A percentile compares a stretch with the other conserved stretches of the same genome.
These are phyloP conservation scores for Vitis hybrid DNA, from an alignment of 177 flowering plant species.

Conservation along the genomic window DNA sequence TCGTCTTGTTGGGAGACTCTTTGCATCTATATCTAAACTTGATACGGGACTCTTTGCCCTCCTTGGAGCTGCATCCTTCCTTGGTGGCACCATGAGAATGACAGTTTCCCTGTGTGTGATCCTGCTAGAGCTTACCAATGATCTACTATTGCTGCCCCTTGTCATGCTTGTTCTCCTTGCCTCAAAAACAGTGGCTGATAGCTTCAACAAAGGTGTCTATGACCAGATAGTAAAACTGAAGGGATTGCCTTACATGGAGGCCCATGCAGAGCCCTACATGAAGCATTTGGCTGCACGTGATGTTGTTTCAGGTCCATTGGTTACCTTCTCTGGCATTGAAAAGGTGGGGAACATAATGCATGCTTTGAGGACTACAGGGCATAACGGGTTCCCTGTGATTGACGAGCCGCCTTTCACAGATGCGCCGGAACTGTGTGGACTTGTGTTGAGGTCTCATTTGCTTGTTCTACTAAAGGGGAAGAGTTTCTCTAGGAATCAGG, in stretches of 20 bases:
- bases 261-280: slow-evolving; percentile 55
- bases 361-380: slow-evolving; percentile 32
- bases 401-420: slow-evolving; percentile 43
- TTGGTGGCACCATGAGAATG: slow-evolving; percentile 61
- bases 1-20: slow-evolving; percentile 37
- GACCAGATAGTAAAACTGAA: slow-evolving; percentile 45
- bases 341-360: slow-evolving; percentile 37
- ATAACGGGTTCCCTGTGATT: slow-evolving; percentile 49
- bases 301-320: slow-evolving; percentile 40
- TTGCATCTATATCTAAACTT: slow-evolving; percentile 25
- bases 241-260: slow-evolving; percentile 50
- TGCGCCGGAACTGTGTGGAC: slow-evolving; percentile 36
- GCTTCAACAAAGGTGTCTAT: slow-evolving; percentile 46
- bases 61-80: slow-evolving; percentile 55
- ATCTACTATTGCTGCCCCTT: slow-evolving; percentile 40
- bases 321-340: slow-evolving; percentile 42
- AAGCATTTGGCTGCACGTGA: slow-evolving; percentile 35
- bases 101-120: slow-evolving; percentile 51
- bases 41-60: slow-evolving; percentile 43
- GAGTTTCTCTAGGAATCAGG: slow-evolving; percentile 24
- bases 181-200: slow-evolving; percentile 47
- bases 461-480: slow-evolving; percentile 41
- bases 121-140: slow-evolving; percentile 49
- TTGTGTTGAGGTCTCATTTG: slow-evolving; percentile 47
- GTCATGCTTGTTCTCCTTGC: slow-evolving; percentile 47